A percentile compares a stretch with the other conserved stretches of the same genome.
Conservation (phyloP, 805 yeast genomes). For the Candida pseudoglaebosa region DNA sequence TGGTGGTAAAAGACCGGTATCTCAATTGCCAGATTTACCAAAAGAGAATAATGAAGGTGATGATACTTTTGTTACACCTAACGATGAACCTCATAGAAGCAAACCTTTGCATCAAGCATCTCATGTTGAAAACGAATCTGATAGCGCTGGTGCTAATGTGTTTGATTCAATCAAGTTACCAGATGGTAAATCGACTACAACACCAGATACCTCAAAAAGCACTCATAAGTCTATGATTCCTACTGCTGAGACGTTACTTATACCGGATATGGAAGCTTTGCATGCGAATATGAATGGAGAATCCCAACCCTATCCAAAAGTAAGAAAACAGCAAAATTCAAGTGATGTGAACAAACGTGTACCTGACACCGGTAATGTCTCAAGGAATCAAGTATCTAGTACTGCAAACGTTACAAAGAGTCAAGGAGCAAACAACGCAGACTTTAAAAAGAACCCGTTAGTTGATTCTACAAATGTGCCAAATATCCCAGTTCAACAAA, state of each 20-base stretch:
- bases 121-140: slow-evolving; percentile 16
- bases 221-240: slow-evolving; percentile 28
- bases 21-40: slow-evolving; percentile 29
- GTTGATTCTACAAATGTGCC: slow-evolving; percentile 32
- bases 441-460: slow-evolving; percentile 31
- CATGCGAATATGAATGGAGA: slow-evolving; percentile 3
- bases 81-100: slow-evolving; percentile 19
- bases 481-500: slow-evolving; percentile 13
- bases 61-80: slow-evolving; percentile 42
- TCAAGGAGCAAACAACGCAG: background rate
- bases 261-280: slow-evolving; percentile 21
- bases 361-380: slow-evolving; percentile 11
- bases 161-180: slow-evolving; percentile 50
- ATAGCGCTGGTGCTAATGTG: slow-evolving; percentile 28
- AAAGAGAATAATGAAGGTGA: slow-evolving; percentile 15
- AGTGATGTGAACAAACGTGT: slow-evolving; percentile 7
- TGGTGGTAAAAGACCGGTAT: slow-evolving; percentile 20
- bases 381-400: slow-evolving; percentile 15
- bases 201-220: slow-evolving; percentile 6
- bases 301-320: slow-evolving; percentile 18
- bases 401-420: no score
- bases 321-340: slow-evolving; percentile 16
- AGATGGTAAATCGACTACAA: slow-evolving; percentile 20
- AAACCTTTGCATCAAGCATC: slow-evolving; percentile 11
- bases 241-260: slow-evolving; percentile 32